Base-by-base conservation (phyloP, 179 eudicot species). In the Silene coronaria region DNA sequence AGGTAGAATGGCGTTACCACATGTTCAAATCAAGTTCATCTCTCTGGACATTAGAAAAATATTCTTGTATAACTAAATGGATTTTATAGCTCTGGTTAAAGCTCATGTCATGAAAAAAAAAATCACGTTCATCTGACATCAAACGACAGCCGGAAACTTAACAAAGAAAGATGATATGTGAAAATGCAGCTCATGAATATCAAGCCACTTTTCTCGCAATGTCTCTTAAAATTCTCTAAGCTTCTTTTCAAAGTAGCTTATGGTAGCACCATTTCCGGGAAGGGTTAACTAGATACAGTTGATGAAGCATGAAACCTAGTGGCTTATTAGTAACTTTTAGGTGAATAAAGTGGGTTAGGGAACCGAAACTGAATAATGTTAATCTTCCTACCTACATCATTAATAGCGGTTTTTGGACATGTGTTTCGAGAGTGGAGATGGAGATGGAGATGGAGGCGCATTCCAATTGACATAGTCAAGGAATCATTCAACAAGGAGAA, bases 11-110 rank as follows among this genome's bases (percentile, higher is more conserved):
- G 14, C n/a, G 57, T 32, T 3, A 38, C 72, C 10, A 5, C 57
- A 45, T 17, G 72, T 68, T 69, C 59, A 23, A 23, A 46, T 23
- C 72, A 69, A 45, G 27, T 24, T 69, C 72, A 69, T 45, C 59
- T 45, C 59, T 23, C 59, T 69, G 24, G n/a, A 48, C 2, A 51
- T 48, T 13, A 22, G 28, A 68, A 21, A 4, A 36, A 16, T 51
- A 48, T 26, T 48, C 36, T 48, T 23, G 23, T 27, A 23, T 45
- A 70, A 16, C 61, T 24, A 58, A 27, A 24, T 51, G 42, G n/a
- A 38, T 34, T 36, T 67, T 36, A 19, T 13, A 17, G 57, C 21
- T 2, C 17, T 69, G 1, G 55, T 48, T 68, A 38, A 2, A 42
- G 27, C 57, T 42, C 72, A 23, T 69, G 19, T 69, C 19, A 45